A percentile compares a stretch with the other conserved stretches of the same genome.
Conservation (phyloP, 108 stramenopile species). For the Fragilaria crotonensis region DNA sequence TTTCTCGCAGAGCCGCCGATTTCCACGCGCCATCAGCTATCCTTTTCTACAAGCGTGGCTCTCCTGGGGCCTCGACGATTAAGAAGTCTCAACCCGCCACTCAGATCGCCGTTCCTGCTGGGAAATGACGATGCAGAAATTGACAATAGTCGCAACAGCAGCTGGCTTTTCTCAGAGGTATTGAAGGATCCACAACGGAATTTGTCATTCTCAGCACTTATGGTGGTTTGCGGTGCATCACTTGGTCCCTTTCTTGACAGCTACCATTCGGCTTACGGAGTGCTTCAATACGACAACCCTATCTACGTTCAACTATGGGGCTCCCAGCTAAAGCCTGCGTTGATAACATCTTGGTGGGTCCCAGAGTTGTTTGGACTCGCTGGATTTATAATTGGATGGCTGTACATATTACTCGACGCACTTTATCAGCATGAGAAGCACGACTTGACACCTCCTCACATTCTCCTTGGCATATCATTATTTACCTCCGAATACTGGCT, state of each 20-base stretch:
- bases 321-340: constrained; percentile 23
- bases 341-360: constrained; percentile 81
- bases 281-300: constrained; percentile 70
- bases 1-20: constrained; percentile 2
- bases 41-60: no score
- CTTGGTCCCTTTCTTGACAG: constrained; percentile 84
- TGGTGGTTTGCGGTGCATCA: constrained; percentile 59
- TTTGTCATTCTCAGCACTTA: constrained; percentile 43
- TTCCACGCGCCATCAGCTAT: no score
- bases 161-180: neutral
- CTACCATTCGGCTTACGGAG: constrained; percentile 74
- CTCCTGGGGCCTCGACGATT: no score
- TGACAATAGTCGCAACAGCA: neutral
- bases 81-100: no score
- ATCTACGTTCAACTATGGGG: constrained; percentile 45
- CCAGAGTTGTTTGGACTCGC: constrained; percentile 78
- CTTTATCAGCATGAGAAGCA: constrained; percentile 6
- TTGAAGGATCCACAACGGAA: constrained; percentile 19
- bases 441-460: constrained; percentile 27
- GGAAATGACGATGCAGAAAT: no score
- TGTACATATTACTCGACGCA: constrained; percentile 64
- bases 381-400: constrained; percentile 79
- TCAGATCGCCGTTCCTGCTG: no score
- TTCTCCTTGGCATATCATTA: constrained; percentile 63
- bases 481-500: constrained; percentile 89